These are phyloP conservation scores for Ophiostoma himal-ulmi DNA, from an alignment of 2,329 filamentous ascomycete genomes.

Conservation along the genomic window DNA sequence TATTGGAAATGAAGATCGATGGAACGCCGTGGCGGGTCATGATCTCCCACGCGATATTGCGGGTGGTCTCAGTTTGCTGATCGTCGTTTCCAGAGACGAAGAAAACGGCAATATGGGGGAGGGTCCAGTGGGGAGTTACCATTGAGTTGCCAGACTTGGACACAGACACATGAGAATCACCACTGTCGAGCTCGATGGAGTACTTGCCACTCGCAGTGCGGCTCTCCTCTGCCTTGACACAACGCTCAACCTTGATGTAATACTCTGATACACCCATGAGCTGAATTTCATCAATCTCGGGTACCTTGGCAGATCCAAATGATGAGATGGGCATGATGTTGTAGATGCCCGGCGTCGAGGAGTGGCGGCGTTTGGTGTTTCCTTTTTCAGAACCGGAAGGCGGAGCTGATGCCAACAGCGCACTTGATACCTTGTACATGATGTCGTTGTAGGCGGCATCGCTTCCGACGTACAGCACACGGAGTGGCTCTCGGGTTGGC, in stretches of 20 bases:
- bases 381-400: not conserved
- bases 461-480: slow-evolving; percentile 46
- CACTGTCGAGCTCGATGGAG: slow-evolving; percentile 38
- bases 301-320: slow-evolving; percentile 41
- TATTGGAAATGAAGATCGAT: slow-evolving; percentile 45
- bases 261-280: slow-evolving; percentile 47
- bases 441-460: slow-evolving; percentile 38
- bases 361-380: slow-evolving; percentile 4
- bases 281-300: slow-evolving; percentile 41
- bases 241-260: slow-evolving; percentile 48
- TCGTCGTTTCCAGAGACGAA: slow-evolving; percentile 43
- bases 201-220: slow-evolving; percentile 30
- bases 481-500: slow-evolving; percentile 41
- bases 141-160: slow-evolving; percentile 35
- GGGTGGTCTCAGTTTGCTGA: slow-evolving; percentile 35
- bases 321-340: slow-evolving; percentile 48
- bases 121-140: slow-evolving; percentile 39
- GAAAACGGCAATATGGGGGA: slow-evolving; percentile 47
- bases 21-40: slow-evolving; percentile 44
- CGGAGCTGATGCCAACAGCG: slow-evolving; percentile 40
- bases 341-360: slow-evolving; percentile 34
- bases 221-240: slow-evolving; percentile 37
- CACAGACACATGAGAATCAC: slow-evolving; percentile 36
- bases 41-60: slow-evolving; percentile 41
- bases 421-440: slow-evolving; percentile 44